Evolutionary conservation across 2,329 filamentous ascomycete species (phyloP).

Genomic region (Ceratocystis smalleyi): DNA sequence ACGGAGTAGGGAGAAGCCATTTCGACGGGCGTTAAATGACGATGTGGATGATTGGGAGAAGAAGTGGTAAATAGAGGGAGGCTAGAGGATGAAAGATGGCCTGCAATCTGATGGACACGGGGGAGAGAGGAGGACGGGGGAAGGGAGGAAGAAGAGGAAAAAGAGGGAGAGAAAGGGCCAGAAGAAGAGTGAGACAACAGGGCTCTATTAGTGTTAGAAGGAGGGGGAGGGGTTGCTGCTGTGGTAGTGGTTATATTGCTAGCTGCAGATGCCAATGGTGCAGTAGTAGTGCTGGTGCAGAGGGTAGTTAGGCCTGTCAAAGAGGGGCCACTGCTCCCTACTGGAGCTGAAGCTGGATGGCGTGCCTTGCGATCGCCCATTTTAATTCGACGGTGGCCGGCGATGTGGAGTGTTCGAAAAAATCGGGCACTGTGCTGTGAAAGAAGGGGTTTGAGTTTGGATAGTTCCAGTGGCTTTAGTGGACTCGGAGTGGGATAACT

Average conservation of each 20-base stretch:
- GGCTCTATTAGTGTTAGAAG: background rate
- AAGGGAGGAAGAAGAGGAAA: slow-evolving; percentile 10
- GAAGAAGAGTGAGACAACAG: slow-evolving; percentile 6
- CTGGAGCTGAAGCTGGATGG: slow-evolving; percentile 9
- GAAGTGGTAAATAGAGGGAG: background rate
- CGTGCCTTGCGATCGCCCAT: slow-evolving; percentile 9
- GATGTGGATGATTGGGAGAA: slow-evolving; percentile 17
- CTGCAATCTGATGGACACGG: slow-evolving; percentile 16
- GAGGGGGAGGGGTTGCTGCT: slow-evolving; percentile 12
- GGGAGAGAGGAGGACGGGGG: slow-evolving; percentile 14
- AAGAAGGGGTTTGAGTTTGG: background rate
- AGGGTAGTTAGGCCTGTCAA: background rate
- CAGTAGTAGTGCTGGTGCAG: background rate
- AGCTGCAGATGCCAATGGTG: background rate
- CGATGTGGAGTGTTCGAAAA: slow-evolving; percentile 11
- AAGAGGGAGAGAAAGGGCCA: background rate
- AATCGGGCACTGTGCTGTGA: slow-evolving; percentile 14
- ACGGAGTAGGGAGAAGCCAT: slow-evolving; percentile 55
- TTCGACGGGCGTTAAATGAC: slow-evolving; percentile 23
- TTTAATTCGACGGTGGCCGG: background rate
- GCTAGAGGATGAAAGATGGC: slow-evolving; percentile 13
- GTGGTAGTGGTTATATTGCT: background rate
- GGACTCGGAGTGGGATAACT: too few species aligned
- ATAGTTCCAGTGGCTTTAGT: too few species aligned
- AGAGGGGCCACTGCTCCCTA: background rate